These are phyloP conservation scores for Kodamaea sp. DNA, from an alignment of 1,139 yeast genomes.

Conservation along the genomic window DNA sequence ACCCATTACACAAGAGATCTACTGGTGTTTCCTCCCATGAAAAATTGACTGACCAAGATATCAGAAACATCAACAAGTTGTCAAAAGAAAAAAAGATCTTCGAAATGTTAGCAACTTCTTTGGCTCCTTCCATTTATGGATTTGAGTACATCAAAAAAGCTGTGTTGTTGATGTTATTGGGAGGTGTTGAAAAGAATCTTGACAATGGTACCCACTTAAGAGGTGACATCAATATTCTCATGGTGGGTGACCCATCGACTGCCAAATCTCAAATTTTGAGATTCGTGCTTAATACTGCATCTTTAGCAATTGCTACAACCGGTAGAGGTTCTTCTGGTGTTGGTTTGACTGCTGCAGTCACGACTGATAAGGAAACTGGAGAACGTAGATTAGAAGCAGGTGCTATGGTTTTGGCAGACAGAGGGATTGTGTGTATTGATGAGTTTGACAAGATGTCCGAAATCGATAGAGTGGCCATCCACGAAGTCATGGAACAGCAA, in stretches of 20 bases:
- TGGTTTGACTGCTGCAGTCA: constrained; percentile 98
- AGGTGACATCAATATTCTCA: constrained; percentile 92
- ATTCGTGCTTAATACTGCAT: constrained; percentile 91
- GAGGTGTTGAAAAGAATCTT: constrained; percentile 93
- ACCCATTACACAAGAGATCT: constrained; percentile 83
- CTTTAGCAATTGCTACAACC: constrained; percentile 95
- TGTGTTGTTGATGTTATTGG: constrained; percentile 83
- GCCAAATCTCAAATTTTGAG: constrained; percentile 95
- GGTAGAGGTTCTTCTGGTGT: constrained; percentile 99
- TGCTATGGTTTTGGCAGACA: constrained; percentile 98
- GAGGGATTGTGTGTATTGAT: constrained; percentile 97
- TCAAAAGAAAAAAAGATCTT: constrained; percentile 68
- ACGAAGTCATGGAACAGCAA: constrained; percentile 99
- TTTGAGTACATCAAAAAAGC: constrained; percentile 91
- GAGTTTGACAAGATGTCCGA: constrained; percentile 99
- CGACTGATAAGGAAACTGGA: constrained; percentile 95
- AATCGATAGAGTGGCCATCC: constrained; percentile 95
- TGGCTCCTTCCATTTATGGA: constrained; percentile 96
- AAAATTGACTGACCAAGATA: constrained; percentile 76
- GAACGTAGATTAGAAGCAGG: constrained; percentile 97
- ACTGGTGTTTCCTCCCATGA: constrained; percentile 82
- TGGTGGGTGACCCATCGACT: constrained; percentile 99
- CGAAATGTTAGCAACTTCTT: constrained; percentile 76
- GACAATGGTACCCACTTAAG: constrained; percentile 96
- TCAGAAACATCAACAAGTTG: constrained; percentile 81